phyloP scores from a whole-genome alignment of 108 stramenopile species.

The Cyclotella sp. region DNA sequence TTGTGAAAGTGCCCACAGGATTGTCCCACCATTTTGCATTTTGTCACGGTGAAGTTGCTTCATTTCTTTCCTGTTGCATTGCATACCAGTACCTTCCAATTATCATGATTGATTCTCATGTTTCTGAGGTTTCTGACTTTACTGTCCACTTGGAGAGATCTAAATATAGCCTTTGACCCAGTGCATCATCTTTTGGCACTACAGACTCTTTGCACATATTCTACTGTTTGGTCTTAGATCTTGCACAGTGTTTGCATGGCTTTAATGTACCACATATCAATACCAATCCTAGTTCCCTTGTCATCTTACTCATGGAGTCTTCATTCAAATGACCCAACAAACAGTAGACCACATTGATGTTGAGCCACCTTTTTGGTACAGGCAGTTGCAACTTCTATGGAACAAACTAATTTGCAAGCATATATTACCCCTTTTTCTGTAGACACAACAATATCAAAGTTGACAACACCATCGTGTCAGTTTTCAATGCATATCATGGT shows the following conservation, averaged over 20 bases:
- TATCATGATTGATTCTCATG: too few species aligned
- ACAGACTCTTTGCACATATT: not conserved
- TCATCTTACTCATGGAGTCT: not conserved
- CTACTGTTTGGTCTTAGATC: constrained; percentile 7
- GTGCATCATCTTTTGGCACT: too few species aligned
- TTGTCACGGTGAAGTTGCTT: too few species aligned
- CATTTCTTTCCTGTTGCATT: too few species aligned
- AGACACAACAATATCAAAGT: not conserved
- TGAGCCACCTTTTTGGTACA: not conserved
- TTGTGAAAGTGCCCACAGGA: too few species aligned
- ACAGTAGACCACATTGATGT: not conserved
- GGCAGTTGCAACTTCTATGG: not conserved
- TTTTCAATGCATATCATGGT: not conserved
- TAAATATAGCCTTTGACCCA: not conserved
- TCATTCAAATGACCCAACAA: constrained; percentile 1
- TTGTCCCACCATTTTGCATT: too few species aligned
- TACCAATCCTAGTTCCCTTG: not conserved
- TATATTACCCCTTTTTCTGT: not conserved
- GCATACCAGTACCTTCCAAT: too few species aligned
- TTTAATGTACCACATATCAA: not conserved
- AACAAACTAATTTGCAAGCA: not conserved
- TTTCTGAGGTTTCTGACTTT: too few species aligned
- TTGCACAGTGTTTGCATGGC: not conserved
- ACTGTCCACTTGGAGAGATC: too few species aligned
- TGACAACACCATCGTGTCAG: not conserved